Evolutionary conservation across 2,329 filamentous ascomycete genomes (phyloP).

Genomic region (Tolypocladium endophyticum): DNA sequence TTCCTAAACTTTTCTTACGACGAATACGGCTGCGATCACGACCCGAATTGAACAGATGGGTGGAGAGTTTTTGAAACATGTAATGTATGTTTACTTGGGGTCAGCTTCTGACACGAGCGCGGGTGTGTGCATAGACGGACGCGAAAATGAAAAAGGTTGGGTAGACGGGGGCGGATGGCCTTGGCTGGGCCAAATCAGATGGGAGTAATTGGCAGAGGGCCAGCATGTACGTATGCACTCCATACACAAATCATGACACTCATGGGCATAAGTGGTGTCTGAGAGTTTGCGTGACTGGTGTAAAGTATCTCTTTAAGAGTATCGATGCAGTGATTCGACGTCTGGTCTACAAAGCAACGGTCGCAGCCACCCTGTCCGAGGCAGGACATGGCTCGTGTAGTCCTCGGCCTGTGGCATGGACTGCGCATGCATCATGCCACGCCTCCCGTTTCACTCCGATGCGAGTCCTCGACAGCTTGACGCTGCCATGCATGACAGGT

Average conservation of each 20-base stretch:
- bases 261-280: not conserved
- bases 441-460: not conserved
- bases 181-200: not conserved
- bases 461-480: not conserved
- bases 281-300: not conserved
- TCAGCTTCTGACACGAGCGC: not conserved
- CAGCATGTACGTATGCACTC: not conserved
- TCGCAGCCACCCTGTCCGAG: not conserved
- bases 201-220: not conserved
- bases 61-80: not conserved
- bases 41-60: not conserved
- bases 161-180: not conserved
- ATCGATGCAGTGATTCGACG: not conserved
- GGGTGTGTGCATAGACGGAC: conserved; percentile 3
- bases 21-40: conserved; percentile 7
- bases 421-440: not conserved
- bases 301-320: not conserved
- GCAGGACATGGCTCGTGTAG: not conserved
- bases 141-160: not conserved
- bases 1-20: conserved; percentile 7
- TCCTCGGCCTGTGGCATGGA: too few relatives aligned
- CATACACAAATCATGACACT: not conserved
- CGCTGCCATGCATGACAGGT: not conserved
- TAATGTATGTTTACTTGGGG: not conserved
- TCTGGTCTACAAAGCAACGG: not conserved